A percentile compares a stretch with the other conserved stretches of the same genome.
phyloP scores from a whole-genome alignment of 495 filamentous ascomycete species.

The Recurvomyces mirabilis region DNA sequence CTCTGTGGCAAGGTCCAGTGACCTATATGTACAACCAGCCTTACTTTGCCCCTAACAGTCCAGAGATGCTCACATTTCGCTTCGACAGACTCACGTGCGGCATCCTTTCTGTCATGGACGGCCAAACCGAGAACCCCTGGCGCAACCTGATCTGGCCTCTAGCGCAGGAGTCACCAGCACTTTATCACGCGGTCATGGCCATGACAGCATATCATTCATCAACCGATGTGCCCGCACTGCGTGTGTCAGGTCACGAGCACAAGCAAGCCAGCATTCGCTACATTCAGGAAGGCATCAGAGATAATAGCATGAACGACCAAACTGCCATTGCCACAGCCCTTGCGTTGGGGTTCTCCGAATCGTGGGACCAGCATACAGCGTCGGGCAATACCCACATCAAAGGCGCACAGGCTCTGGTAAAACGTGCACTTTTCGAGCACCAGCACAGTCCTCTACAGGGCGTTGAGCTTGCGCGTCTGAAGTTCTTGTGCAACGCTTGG shows the following conservation, averaged over 20 bases:
- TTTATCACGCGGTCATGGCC: constrained; percentile 66
- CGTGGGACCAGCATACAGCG: constrained; percentile 65
- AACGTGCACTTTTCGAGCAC: constrained; percentile 42
- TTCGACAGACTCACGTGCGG: constrained; percentile 65
- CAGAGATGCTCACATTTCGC: constrained; percentile 55
- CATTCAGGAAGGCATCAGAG: constrained; percentile 43
- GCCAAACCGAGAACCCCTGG: constrained; percentile 67
- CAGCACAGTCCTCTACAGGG: constrained; percentile 24
- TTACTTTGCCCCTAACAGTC: constrained; percentile 37
- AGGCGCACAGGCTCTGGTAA: constrained; percentile 56
- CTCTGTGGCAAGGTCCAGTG: constrained; percentile 7
- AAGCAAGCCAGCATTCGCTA: constrained; percentile 55
- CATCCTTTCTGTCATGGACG: constrained; percentile 66
- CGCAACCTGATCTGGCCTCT: constrained; percentile 63
- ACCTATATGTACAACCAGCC: constrained; percentile 36
- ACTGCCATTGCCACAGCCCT: constrained; percentile 64
- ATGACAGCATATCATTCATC: constrained; percentile 69
- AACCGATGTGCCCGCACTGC: constrained; percentile 43
- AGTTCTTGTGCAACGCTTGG: constrained; percentile 68
- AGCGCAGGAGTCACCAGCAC: constrained; percentile 50
- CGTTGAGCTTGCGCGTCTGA: constrained; percentile 45
- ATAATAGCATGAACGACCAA: constrained; percentile 44
- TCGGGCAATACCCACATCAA: constrained; percentile 65
- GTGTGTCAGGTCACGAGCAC: constrained; percentile 59
- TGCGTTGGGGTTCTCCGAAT: constrained; percentile 64